phyloP scores from a whole-genome alignment of 257 asterid genomes.

The Forsythia viridissima region DNA sequence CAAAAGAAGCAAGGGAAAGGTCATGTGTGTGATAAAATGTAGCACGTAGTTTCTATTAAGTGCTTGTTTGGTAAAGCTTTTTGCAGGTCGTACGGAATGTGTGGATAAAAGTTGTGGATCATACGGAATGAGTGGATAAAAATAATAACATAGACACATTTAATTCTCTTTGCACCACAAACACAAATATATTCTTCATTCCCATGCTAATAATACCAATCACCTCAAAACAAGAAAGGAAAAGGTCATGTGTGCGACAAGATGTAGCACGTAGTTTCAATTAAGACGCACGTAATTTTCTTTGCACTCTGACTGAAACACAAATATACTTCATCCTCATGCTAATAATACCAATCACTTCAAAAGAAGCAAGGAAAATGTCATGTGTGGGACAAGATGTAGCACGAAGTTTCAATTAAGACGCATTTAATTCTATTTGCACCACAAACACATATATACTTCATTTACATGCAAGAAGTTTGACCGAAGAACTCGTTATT shows the following conservation, averaged over 20 bases:
- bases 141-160: background rate
- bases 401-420: background rate
- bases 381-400: background rate
- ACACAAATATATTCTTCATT: background rate
- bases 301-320: background rate
- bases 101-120: too few relatives aligned
- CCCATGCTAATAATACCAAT: conserved; percentile 59
- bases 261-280: background rate
- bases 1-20: conserved; percentile 8
- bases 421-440: background rate
- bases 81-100: too few relatives aligned
- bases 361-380: conserved; percentile 8
- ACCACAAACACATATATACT: background rate
- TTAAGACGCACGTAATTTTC: background rate
- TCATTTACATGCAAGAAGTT: background rate
- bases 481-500: background rate
- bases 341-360: conserved; percentile 83
- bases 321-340: background rate
- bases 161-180: background rate
- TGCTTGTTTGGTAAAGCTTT: too few relatives aligned
- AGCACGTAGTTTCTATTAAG: background rate
- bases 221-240: conserved; percentile 45
- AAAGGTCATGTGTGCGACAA: background rate
- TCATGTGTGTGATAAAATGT: background rate
- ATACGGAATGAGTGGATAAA: too few relatives aligned